A percentile compares a stretch with the other conserved stretches of the same genome.
These are phyloP conservation scores for Myochromella boudieri DNA, from an alignment of 768 basidiomycete genomes.

Conservation along the genomic window DNA sequence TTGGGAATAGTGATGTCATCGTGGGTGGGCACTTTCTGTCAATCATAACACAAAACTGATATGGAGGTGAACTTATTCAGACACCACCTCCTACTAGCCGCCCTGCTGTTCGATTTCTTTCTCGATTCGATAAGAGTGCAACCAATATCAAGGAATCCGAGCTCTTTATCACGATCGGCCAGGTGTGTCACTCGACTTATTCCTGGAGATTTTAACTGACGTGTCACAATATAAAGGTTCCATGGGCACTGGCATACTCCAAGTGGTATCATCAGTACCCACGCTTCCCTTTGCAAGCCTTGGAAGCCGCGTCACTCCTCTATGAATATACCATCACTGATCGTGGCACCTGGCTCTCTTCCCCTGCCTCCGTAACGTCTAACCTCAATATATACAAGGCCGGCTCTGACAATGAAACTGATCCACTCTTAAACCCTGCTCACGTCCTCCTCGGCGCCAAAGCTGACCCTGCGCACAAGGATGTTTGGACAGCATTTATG, in stretches of 20 bases:
- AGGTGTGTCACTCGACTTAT: constrained; percentile 27
- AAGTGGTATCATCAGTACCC: constrained; percentile 63
- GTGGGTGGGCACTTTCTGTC: constrained; percentile 25
- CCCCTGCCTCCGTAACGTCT: constrained; percentile 28
- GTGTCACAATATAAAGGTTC: constrained; percentile 34
- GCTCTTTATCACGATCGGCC: constrained; percentile 49
- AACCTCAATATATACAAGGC: constrained; percentile 37
- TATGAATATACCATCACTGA: constrained; percentile 56
- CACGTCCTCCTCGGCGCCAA: constrained; percentile 38
- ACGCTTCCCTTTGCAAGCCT: constrained; percentile 48
- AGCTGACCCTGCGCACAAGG: constrained; percentile 9
- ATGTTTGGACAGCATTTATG: constrained; percentile 38
- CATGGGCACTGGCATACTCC: constrained; percentile 52
- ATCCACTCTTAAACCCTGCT: constrained; percentile 21
- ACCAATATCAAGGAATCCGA: constrained; percentile 58
- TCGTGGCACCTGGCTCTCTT: constrained; percentile 49
- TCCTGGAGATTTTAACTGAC: not conserved
- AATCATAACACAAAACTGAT: not conserved
- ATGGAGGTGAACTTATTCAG: constrained; percentile 15
- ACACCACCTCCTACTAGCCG: constrained; percentile 25
- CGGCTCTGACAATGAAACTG: constrained; percentile 38
- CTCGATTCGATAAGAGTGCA: constrained; percentile 57
- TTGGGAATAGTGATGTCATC: constrained; percentile 41
- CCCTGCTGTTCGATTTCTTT: constrained; percentile 47
- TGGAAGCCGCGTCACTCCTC: constrained; percentile 44